Base-by-base conservation (phyloP, 164 flowering plant species). In the Dillenia suffruticosa region DNA sequence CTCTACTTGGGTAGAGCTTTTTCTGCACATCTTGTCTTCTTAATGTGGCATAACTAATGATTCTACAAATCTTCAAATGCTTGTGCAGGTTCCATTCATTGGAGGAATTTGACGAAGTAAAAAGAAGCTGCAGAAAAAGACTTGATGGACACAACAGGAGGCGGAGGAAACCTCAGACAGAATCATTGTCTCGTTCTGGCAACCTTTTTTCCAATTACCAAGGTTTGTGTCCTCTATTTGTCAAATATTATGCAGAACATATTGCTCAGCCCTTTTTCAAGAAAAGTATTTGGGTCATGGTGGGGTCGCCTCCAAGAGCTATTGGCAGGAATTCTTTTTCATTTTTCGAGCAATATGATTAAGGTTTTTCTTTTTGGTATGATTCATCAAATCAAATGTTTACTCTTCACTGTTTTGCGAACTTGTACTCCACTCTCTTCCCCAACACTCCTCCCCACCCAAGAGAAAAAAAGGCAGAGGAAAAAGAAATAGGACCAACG, bases 121-220 rank as follows among this genome's bases (percentile, higher is more conserved):
- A 82, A 65, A 68, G 90, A 60, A 84, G 90, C 73, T 84, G 90
- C 70, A 77, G 90, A 68, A 84, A 84, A 63, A 83, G 87, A 10
- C 85, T 84, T 46, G 90, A 84, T 61, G 87, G 87, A 2, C 90
- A 84, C 67, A 84, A 81, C 65, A 61, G 90, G 51, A 65, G 90
- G 55, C 60, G 87, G 68, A 72, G 89, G 62, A 84, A 82, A 77
- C 84, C 87, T 61, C 90, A 76, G 64, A 32, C 40, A 14, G 82
- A 75, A 59, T 62, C 76, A 50, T 49, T 72, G 5, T 51, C 72
- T 5, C 71, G 60, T 22, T 10, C 75, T 13, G 62, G 51, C 8
- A 68, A 54, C 22, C 62, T 63, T 54, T 66, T 77, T 46, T 44
- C 82, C 40, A 64, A 32, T 63, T 67, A 68, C 67, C 76, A 62